Conservation (phyloP, 2,329 filamentous ascomycete species). For the Aspergillus caelatus region DNA sequence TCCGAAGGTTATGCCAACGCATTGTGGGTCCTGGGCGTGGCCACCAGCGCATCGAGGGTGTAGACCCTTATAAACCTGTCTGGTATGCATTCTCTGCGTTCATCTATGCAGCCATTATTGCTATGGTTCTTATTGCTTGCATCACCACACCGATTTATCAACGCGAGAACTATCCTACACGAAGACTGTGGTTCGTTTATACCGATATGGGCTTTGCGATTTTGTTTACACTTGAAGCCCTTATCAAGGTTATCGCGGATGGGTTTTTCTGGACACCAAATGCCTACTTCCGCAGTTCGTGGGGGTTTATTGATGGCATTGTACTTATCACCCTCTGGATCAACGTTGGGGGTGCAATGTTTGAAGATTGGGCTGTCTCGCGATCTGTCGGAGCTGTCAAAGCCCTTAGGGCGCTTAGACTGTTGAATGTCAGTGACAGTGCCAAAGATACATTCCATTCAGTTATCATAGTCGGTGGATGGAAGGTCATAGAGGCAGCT, state of each 20-base stretch:
- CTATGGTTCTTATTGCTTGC: slow-evolving; percentile 96
- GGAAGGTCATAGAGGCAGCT: slow-evolving; percentile 85
- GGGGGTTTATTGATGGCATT: slow-evolving; percentile 92
- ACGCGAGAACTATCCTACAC: slow-evolving; percentile 74
- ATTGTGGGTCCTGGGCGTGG: slow-evolving; percentile 92
- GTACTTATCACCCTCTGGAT: slow-evolving; percentile 94
- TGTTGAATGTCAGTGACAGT: slow-evolving; percentile 95
- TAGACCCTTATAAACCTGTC: slow-evolving; percentile 81
- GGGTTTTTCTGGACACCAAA: slow-evolving; percentile 97
- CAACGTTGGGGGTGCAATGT: slow-evolving; percentile 82
- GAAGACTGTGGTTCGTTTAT: slow-evolving; percentile 92
- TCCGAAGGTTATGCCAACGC: slow-evolving; percentile 82
- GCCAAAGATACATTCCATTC: slow-evolving; percentile 96
- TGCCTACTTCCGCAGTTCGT: slow-evolving; percentile 93
- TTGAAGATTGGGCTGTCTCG: slow-evolving; percentile 80
- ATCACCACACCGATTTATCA: slow-evolving; percentile 94
- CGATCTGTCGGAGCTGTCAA: slow-evolving; percentile 96
- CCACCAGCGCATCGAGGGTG: slow-evolving; percentile 81
- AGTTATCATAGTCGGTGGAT: slow-evolving; percentile 88
- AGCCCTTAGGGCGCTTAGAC: slow-evolving; percentile 82
- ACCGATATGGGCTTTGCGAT: slow-evolving; percentile 87
- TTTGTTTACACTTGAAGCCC: slow-evolving; percentile 81
- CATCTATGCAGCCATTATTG: slow-evolving; percentile 89
- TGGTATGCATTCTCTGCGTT: slow-evolving; percentile 96
- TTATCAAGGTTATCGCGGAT: slow-evolving; percentile 92